A percentile compares a stretch with the other conserved stretches of the same genome.
phyloP scores from a whole-genome alignment of 306 rosid species.

The Cucumis melo region DNA sequence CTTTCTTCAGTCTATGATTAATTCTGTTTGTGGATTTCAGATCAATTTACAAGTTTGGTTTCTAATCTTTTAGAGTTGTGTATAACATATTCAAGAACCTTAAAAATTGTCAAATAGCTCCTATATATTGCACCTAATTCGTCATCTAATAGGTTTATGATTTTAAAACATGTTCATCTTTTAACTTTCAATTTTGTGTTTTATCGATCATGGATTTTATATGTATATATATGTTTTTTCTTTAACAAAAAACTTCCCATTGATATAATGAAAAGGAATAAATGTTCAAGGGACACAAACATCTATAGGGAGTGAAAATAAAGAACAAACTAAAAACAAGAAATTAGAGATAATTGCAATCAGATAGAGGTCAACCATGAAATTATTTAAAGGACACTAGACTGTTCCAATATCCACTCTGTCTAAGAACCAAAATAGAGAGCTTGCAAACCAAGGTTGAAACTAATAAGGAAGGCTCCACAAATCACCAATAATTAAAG shows the following conservation, averaged over 20 bases:
- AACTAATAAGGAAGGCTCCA: background rate
- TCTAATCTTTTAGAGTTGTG: background rate
- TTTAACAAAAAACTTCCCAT: too few relatives aligned
- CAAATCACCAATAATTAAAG: background rate
- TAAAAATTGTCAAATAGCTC: background rate
- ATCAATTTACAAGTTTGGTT: background rate
- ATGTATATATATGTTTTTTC: too few relatives aligned
- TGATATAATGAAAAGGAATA: too few relatives aligned
- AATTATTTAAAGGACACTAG: background rate
- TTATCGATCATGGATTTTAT: too few relatives aligned
- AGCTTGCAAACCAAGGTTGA: background rate
- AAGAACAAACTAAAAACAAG: background rate
- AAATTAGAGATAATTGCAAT: background rate
- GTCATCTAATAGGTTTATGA: background rate
- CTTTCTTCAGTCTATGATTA: background rate
- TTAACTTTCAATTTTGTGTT: background rate
- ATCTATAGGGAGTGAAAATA: too few relatives aligned
- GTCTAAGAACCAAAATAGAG: background rate
- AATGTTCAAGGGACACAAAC: too few relatives aligned
- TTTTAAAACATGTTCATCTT: background rate
- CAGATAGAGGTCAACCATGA: background rate
- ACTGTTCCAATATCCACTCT: background rate
- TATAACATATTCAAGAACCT: background rate
- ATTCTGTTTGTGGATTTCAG: background rate
- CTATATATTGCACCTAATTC: background rate